A percentile compares a stretch with the other conserved stretches of the same genome.
Conservation (phyloP, 1,284 basidiomycete species). For the Marasmius tenuissimus region DNA sequence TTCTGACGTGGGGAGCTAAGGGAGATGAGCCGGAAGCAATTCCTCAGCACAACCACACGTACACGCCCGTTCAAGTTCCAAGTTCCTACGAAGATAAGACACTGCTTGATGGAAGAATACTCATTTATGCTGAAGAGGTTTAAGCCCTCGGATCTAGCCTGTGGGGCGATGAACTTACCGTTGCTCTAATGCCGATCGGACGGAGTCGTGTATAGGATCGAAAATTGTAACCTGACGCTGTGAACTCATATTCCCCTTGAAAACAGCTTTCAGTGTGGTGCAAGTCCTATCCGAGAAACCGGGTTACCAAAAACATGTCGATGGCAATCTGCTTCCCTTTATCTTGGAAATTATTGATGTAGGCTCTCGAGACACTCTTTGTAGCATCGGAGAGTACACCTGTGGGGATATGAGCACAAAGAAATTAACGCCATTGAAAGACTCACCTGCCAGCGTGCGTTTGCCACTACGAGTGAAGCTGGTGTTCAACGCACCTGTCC, state of each 20-base stretch:
- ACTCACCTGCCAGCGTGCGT: constrained; percentile 79
- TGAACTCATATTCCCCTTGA: constrained; percentile 86
- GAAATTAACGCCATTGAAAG: background rate
- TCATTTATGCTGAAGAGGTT: constrained; percentile 62
- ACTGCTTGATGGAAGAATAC: constrained; percentile 80
- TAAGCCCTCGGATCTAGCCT: background rate
- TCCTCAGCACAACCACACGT: constrained; percentile 21
- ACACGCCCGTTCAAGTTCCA: constrained; percentile 96
- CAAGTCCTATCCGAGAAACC: background rate
- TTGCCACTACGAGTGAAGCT: constrained; percentile 94
- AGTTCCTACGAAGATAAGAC: constrained; percentile 84
- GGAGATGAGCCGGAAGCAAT: constrained; percentile 10
- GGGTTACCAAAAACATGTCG: constrained; percentile 84
- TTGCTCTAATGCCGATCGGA: constrained; percentile 68
- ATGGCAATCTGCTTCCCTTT: constrained; percentile 93
- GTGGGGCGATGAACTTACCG: constrained; percentile 40
- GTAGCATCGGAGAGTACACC: constrained; percentile 94
- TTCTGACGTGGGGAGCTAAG: constrained; percentile 63
- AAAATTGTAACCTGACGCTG: constrained; percentile 90
- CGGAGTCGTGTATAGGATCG: constrained; percentile 91
- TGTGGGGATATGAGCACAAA: constrained; percentile 18
- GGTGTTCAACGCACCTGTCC: constrained; percentile 95
- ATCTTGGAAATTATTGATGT: constrained; percentile 98
- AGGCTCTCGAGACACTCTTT: constrained; percentile 92
- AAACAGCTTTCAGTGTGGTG: constrained; percentile 2